Evolutionary conservation across 768 basidiomycete genomes (phyloP).

Genomic region (Amyloporia xantha): DNA sequence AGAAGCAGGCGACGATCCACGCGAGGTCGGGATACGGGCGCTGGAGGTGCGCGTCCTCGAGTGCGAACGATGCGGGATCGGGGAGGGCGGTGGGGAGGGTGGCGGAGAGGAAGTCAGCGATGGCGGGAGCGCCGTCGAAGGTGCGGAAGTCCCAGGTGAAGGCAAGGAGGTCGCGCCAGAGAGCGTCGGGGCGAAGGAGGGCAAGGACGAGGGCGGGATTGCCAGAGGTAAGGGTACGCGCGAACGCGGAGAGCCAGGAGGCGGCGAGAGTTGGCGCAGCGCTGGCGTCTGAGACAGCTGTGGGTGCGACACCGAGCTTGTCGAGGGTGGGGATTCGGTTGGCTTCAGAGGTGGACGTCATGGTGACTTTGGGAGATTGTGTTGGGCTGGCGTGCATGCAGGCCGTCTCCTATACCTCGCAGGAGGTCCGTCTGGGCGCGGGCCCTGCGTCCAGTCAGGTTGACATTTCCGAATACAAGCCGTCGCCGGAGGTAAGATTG

Average conservation of each 20-base stretch:
- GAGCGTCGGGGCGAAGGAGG: constrained; percentile 26
- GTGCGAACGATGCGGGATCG: too few species aligned
- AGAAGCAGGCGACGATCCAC: constrained; percentile 28
- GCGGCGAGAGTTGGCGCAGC: too few species aligned
- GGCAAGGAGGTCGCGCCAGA: constrained; percentile 28
- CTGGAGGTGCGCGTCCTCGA: constrained; percentile 13
- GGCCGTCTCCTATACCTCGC: too few species aligned
- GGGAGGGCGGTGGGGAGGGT: too few species aligned
- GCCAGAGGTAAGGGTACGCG: constrained; percentile 28
- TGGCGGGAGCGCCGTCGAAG: constrained; percentile 26
- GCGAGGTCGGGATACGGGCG: constrained; percentile 21
- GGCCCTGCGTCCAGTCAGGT: too few species aligned
- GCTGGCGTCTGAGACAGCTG: constrained; percentile 29
- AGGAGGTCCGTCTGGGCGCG: too few species aligned
- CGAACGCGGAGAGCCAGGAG: constrained; percentile 37
- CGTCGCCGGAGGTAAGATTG: too few species aligned
- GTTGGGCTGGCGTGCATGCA: too few species aligned
- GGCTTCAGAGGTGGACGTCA: too few species aligned
- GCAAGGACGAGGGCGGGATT: constrained; percentile 31
- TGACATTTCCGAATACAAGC: too few species aligned
- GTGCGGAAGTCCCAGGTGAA: constrained; percentile 35
- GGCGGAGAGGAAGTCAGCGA: constrained; percentile 23
- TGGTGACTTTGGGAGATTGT: too few species aligned
- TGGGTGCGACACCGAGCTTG: constrained; percentile 15
- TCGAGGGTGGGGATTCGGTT: constrained; percentile 26